Evolutionary conservation across 768 basidiomycete species (phyloP).

Genomic region (Neoboletus magnificus): DNA sequence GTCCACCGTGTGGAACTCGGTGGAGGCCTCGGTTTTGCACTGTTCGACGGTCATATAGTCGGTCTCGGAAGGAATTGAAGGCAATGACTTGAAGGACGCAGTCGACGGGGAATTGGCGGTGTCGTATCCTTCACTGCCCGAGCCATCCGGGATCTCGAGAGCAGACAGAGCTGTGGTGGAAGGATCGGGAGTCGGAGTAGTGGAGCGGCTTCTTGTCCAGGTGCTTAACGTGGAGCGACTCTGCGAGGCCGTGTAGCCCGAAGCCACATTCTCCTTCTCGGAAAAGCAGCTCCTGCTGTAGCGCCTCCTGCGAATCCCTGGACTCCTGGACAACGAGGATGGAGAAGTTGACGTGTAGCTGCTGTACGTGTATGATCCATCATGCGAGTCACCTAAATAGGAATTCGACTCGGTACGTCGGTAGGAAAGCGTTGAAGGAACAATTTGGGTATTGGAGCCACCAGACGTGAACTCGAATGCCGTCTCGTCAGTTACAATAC

Average conservation of each 20-base stretch:
- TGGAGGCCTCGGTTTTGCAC: constrained; percentile 41
- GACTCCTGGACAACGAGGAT: constrained; percentile 54
- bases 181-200: constrained; percentile 32
- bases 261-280: constrained; percentile 55
- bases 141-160: constrained; percentile 31
- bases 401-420: constrained; percentile 53
- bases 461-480: constrained; percentile 37
- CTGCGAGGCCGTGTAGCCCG: constrained; percentile 33
- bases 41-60: constrained; percentile 42
- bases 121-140: constrained; percentile 52
- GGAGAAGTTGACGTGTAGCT: constrained; percentile 42
- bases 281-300: constrained; percentile 40
- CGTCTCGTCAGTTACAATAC: constrained; percentile 38
- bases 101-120: constrained; percentile 42
- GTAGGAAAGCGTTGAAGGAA: constrained; percentile 51
- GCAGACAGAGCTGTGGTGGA: constrained; percentile 28
- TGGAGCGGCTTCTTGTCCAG: constrained; percentile 34
- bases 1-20: constrained; percentile 49
- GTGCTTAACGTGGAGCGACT: constrained; percentile 33
- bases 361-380: constrained; percentile 34
- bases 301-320: constrained; percentile 53
- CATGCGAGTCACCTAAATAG: constrained; percentile 54
- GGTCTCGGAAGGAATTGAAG: constrained; percentile 56
- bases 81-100: constrained; percentile 54
- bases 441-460: constrained; percentile 41